Percentiles rank a stretch among this genome's conserved stretches.
These are phyloP conservation scores for Cocos nucifera DNA, from an alignment of 176 grass and related monocot species.

Conservation along the genomic window DNA sequence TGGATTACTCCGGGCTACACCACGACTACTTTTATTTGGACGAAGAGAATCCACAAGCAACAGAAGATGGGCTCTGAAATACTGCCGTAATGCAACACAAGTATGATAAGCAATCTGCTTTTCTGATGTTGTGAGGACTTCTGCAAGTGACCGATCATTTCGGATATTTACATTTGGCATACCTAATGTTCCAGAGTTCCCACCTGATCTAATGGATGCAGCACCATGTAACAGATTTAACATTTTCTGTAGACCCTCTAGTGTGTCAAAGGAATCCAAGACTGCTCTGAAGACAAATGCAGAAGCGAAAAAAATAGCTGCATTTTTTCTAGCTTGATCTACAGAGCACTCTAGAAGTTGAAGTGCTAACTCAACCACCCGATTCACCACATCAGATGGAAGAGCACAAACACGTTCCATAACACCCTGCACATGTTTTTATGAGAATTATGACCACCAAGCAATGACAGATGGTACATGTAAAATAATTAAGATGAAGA, in stretches of 20 bases:
- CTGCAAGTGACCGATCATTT: conserved; percentile 44
- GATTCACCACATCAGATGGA: conserved; percentile 54
- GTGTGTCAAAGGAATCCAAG: conserved; percentile 80
- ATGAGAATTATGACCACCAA: too few species aligned
- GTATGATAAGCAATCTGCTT: conserved; percentile 97
- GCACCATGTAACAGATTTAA: conserved; percentile 66
- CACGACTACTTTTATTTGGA: conserved; percentile 72
- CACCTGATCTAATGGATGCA: conserved; percentile 69
- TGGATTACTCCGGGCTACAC: conserved; percentile 66
- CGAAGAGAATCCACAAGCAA: conserved; percentile 87
- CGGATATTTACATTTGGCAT: conserved; percentile 44
- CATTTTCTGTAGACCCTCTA: conserved; percentile 78
- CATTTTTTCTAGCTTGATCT: conserved; percentile 87
- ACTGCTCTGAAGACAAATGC: conserved; percentile 97
- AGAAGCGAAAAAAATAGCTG: conserved; percentile 80
- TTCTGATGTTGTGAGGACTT: conserved; percentile 73
- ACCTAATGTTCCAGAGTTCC: conserved; percentile 46
- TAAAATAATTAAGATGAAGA: too few species aligned
- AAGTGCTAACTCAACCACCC: conserved; percentile 81
- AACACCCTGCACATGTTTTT: conserved; percentile 41
- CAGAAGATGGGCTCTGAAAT: conserved; percentile 92
- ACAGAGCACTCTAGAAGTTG: conserved; percentile 75
- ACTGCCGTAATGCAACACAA: conserved; percentile 84
- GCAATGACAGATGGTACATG: too few species aligned
- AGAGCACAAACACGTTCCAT: conserved; percentile 94